Evolutionary conservation across 1,139 yeast species (phyloP).

Genomic region (Yamadazyma dendronema): DNA sequence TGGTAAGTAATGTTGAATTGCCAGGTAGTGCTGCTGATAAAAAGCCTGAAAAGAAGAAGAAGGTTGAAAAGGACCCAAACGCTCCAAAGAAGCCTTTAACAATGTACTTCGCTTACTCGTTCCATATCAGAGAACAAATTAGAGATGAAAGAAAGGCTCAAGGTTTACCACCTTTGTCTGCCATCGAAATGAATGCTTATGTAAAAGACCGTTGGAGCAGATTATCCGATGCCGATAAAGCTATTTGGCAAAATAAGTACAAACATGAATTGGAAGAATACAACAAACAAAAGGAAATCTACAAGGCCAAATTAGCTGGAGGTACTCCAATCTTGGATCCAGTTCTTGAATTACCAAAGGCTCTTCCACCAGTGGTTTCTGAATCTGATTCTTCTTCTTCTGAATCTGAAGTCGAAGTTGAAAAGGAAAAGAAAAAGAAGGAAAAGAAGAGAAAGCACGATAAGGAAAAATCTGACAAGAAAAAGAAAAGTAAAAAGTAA

Average conservation of each 20-base stretch:
- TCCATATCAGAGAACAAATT: slow-evolving; percentile 59
- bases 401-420: slow-evolving; percentile 12
- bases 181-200: slow-evolving; percentile 75
- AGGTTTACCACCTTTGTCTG: slow-evolving; percentile 62
- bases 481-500: slow-evolving; percentile 18
- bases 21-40: slow-evolving; percentile 9
- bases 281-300: slow-evolving; percentile 62
- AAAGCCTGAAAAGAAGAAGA: slow-evolving; percentile 38
- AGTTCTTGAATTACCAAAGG: slow-evolving; percentile 4
- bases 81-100: slow-evolving; percentile 72
- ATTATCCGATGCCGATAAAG: slow-evolving; percentile 64
- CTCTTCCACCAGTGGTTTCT: slow-evolving; percentile 13
- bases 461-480: slow-evolving; percentile 21
- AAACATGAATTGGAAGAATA: slow-evolving; percentile 62
- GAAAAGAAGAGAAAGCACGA: slow-evolving; percentile 20
- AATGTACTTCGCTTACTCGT: slow-evolving; percentile 75
- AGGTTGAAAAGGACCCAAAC: slow-evolving; percentile 55
- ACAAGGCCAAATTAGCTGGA: slow-evolving; percentile 30
- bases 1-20: slow-evolving; percentile 17
- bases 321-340: slow-evolving; percentile 4
- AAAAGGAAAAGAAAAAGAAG: slow-evolving; percentile 26
- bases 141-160: slow-evolving; percentile 62
- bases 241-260: slow-evolving; percentile 74
- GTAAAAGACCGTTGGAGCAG: slow-evolving; percentile 78
- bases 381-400: slow-evolving; percentile 11